Conservation (phyloP, 2,329 filamentous ascomycete genomes). For the Alternaria triticina region DNA sequence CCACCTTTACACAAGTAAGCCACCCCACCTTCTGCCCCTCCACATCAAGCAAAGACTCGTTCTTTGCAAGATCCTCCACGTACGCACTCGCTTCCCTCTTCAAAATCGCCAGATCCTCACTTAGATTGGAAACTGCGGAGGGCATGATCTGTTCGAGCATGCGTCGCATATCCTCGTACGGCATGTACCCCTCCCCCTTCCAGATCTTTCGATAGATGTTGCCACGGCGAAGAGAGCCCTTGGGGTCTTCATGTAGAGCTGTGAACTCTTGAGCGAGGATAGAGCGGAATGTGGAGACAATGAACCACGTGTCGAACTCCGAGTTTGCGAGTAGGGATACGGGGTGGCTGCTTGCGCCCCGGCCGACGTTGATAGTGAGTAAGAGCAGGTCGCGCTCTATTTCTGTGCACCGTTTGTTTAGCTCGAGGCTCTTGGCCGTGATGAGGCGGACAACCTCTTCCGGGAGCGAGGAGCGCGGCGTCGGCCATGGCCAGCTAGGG, state of each 20-base stretch:
- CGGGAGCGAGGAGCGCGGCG: conserved; percentile 8
- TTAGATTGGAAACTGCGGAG: conserved; percentile 22
- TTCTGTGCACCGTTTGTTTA: conserved; percentile 16
- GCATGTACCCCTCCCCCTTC: conserved; percentile 39
- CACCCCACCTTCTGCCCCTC: conserved; percentile 39
- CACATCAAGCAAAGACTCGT: conserved; percentile 37
- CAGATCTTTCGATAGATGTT: conserved; percentile 37
- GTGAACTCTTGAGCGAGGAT: conserved; percentile 30
- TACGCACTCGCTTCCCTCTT: conserved; percentile 31
- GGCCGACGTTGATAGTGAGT: conserved; percentile 18
- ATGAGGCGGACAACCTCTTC: conserved; percentile 19
- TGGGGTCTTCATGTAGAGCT: neutral
- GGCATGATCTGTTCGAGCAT: conserved; percentile 22
- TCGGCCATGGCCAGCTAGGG: conserved; percentile 31
- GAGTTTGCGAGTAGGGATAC: neutral
- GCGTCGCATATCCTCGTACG: conserved; percentile 25
- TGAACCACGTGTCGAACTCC: conserved; percentile 32
- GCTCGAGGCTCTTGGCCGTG: conserved; percentile 15
- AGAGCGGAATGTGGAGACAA: conserved; percentile 42
- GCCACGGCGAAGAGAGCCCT: conserved; percentile 20
- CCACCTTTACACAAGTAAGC: conserved; percentile 44
- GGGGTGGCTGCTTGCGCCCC: neutral
- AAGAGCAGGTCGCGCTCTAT: conserved; percentile 36
- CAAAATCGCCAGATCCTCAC: conserved; percentile 30
- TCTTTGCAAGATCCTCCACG: conserved; percentile 23